Evolutionary conservation across 129 eudicot species (phyloP).

Genomic region (Erigeron canadensis): DNA sequence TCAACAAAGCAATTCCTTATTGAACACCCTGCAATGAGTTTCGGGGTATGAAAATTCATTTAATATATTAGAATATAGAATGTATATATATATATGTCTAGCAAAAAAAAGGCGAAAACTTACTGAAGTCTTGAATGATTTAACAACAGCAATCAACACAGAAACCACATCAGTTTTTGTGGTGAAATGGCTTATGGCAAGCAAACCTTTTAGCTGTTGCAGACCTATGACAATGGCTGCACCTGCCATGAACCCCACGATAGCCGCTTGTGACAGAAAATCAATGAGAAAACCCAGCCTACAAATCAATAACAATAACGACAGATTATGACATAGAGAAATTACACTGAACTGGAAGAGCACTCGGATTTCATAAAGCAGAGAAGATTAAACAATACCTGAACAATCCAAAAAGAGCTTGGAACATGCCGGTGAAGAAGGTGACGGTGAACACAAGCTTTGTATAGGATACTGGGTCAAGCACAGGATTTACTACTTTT

Average conservation of each 20-base stretch:
- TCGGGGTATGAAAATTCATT: neutral
- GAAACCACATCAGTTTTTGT: slow-evolving; percentile 66
- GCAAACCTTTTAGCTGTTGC: slow-evolving; percentile 64
- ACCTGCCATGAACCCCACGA: slow-evolving; percentile 82
- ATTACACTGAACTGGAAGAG: neutral
- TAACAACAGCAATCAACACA: slow-evolving; percentile 54
- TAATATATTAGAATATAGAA: neutral
- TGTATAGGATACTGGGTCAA: slow-evolving; percentile 52
- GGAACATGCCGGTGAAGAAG: slow-evolving; percentile 69
- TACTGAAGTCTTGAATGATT: slow-evolving; percentile 53
- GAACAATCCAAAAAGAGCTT: slow-evolving; percentile 66
- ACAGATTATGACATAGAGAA: neutral
- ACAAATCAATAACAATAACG: slow-evolving; percentile 7
- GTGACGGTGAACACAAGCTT: slow-evolving; percentile 80
- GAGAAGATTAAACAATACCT: slow-evolving; percentile 35
- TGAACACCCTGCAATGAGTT: slow-evolving; percentile 23
- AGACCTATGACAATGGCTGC: slow-evolving; percentile 76
- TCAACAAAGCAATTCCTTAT: neutral
- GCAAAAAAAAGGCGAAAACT: slow-evolving; percentile 15
- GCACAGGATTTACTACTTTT: slow-evolving; percentile 50
- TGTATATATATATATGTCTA: neutral
- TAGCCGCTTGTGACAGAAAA: slow-evolving; percentile 76
- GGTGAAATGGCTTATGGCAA: slow-evolving; percentile 59
- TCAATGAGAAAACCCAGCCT: slow-evolving; percentile 79
- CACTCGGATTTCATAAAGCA: neutral